Base-by-base conservation (phyloP, 495 filamentous ascomycete species). In the Tuber brumale region DNA sequence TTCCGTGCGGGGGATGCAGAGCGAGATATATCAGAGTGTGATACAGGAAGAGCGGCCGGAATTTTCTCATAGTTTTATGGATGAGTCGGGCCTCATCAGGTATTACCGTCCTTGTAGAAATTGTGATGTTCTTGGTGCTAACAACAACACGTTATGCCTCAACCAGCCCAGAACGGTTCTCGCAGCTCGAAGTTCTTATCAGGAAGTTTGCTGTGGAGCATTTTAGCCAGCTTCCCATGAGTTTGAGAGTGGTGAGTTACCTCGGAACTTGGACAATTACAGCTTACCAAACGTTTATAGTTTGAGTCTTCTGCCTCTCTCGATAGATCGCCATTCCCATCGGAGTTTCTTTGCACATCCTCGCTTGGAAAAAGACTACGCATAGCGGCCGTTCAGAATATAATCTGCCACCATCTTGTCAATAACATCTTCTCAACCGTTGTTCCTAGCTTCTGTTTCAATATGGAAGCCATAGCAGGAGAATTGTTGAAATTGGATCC, bases 401-500 rank as follows among this genome's bases (percentile, higher is more conserved):
- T 66, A 31, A 19, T 66, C 57, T 66, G 57, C 57, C 57, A 27
- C 27, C 31, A 66, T 66, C 57, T 66, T 6, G 57, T 66, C 57
- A 66, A 66, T 19, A 66, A 18, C 27, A 35, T 66, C 57, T 66
- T 66, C 57, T 18, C 57, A 14, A 14, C 57, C 57, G 27, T 27
- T 35, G 57, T 35, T 27, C 57, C 57, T 19, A 66, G 57, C 57
- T 66, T 66, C 27, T 66, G 57, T 66, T 66, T 66, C 31, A 66
- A 66, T 66, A 66, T 66, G 57, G 27, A 66, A 66, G 57, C 14
- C 27, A 35, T 66, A 66, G 57, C 57, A 1, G 57, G 12, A 35
- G 57, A 66, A 66, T 66, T 66, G 57, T 35, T 66, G 57, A 66
- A 35, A 35, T 31, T 66, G 57, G 57, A 66, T 35, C 57, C 57